Evolutionary conservation across 2,329 filamentous ascomycete genomes (phyloP).

Genomic region (Colletotrichum sp.): DNA sequence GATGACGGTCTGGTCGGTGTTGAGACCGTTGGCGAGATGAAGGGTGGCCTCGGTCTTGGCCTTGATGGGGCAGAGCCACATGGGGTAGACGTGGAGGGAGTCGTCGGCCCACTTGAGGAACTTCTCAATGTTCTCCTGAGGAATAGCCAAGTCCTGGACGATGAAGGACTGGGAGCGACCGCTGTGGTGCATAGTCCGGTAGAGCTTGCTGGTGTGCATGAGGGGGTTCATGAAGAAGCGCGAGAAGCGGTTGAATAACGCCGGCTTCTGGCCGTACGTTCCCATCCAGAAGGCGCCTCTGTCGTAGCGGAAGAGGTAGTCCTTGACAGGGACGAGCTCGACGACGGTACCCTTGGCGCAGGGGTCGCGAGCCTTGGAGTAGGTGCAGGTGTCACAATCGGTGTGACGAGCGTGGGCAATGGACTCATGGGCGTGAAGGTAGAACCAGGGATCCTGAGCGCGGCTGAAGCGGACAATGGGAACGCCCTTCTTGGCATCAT

Average conservation of each 20-base stretch:
- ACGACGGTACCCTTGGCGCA: background rate
- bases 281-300: constrained; percentile 71
- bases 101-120: constrained; percentile 33
- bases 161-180: constrained; percentile 61
- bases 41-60: background rate
- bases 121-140: constrained; percentile 46
- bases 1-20: background rate
- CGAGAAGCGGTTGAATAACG: constrained; percentile 59
- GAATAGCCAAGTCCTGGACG: constrained; percentile 67
- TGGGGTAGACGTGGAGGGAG: constrained; percentile 29
- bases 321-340: constrained; percentile 33
- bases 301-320: constrained; percentile 68
- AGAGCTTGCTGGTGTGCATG: constrained; percentile 66
- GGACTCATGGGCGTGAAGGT: constrained; percentile 59
- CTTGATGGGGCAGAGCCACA: constrained; percentile 32
- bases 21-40: constrained; percentile 27
- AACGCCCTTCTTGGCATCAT: constrained; percentile 2
- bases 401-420: background rate
- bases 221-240: constrained; percentile 65
- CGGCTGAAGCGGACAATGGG: constrained; percentile 48
- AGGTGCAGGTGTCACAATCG: background rate
- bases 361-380: background rate
- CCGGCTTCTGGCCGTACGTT: constrained; percentile 62
- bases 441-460: constrained; percentile 67
- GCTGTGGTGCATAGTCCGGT: constrained; percentile 65